Percentiles rank a stretch among this genome's conserved stretches.
These are phyloP conservation scores for Metarhizium sp. DNA, from an alignment of 2,329 filamentous ascomycete species.

Conservation along the genomic window DNA sequence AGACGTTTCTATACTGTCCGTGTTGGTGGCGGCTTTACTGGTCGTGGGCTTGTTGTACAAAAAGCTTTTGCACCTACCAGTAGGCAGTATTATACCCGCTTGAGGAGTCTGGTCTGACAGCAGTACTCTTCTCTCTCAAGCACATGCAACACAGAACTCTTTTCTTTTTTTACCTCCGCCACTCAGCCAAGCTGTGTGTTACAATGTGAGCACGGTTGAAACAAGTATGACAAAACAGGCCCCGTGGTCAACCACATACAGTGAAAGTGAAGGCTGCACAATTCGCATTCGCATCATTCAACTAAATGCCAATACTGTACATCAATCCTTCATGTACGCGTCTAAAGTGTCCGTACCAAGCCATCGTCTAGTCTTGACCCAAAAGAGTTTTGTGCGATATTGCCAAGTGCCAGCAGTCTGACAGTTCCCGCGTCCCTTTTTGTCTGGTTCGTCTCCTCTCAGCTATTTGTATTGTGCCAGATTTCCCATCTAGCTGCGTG, in stretches of 20 bases:
- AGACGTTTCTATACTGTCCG: not conserved
- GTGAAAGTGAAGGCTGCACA: too few relatives aligned
- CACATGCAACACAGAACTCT: not conserved
- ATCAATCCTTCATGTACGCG: not conserved
- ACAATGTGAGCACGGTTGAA: too few relatives aligned
- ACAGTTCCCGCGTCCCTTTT: not conserved
- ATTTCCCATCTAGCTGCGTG: not conserved
- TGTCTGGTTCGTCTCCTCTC: too few relatives aligned
- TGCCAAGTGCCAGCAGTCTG: too few relatives aligned
- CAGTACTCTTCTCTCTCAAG: not conserved
- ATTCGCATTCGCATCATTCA: too few relatives aligned
- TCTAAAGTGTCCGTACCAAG: not conserved
- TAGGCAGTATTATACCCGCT: slow-evolving; percentile 3
- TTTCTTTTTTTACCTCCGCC: not conserved
- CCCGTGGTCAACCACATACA: too few relatives aligned
- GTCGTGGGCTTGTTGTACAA: not conserved
- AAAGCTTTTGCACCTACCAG: not conserved
- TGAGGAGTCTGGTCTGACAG: not conserved
- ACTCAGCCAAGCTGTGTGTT: too few relatives aligned
- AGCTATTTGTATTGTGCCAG: too few relatives aligned
- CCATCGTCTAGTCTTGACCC: not conserved
- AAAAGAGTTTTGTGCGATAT: not conserved
- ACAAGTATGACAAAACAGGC: too few relatives aligned
- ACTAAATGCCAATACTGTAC: not conserved
- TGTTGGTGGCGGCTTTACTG: not conserved